phyloP scores from a whole-genome alignment of 305 asterid species.

The Fraxinus dipetala region DNA sequence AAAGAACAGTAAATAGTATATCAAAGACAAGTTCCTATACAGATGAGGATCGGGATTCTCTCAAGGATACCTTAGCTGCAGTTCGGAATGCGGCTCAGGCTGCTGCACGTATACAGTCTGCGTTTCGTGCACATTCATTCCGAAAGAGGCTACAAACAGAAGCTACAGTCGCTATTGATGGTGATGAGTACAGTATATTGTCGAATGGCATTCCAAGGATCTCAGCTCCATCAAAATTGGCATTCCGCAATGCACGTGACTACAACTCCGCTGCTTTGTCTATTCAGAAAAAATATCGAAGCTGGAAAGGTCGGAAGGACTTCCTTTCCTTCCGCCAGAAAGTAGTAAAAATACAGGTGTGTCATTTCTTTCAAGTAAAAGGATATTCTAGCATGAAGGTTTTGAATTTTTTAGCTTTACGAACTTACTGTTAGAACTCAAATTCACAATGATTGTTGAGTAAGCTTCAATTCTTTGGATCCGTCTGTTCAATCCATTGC shows the following conservation, averaged over 20 bases:
- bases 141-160: conserved; percentile 65
- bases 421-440: background rate
- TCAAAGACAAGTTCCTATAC: conserved; percentile 36
- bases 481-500: background rate
- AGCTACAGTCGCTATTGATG: conserved; percentile 30
- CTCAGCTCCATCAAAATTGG: conserved; percentile 62
- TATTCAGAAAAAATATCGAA: conserved; percentile 91
- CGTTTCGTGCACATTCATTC: conserved; percentile 97
- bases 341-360: conserved; percentile 95
- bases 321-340: conserved; percentile 82
- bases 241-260: conserved; percentile 61
- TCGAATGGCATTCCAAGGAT: conserved; percentile 50
- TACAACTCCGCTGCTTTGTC: conserved; percentile 75
- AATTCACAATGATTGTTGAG: background rate
- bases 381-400: background rate
- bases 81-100: conserved; percentile 86
- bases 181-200: conserved; percentile 49
- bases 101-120: conserved; percentile 96
- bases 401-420: no score
- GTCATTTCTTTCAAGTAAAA: conserved; percentile 16
- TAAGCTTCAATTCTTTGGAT: background rate
- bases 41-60: conserved; percentile 65
- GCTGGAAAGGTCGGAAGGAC: conserved; percentile 87
- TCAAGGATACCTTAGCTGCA: conserved; percentile 71
- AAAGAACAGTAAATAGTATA: conserved; percentile 55